Evolutionary conservation across 1,284 basidiomycete species (phyloP), one percentile per base, ranked within the genome.

Genomic region (Coriolopsis trogii): DNA sequence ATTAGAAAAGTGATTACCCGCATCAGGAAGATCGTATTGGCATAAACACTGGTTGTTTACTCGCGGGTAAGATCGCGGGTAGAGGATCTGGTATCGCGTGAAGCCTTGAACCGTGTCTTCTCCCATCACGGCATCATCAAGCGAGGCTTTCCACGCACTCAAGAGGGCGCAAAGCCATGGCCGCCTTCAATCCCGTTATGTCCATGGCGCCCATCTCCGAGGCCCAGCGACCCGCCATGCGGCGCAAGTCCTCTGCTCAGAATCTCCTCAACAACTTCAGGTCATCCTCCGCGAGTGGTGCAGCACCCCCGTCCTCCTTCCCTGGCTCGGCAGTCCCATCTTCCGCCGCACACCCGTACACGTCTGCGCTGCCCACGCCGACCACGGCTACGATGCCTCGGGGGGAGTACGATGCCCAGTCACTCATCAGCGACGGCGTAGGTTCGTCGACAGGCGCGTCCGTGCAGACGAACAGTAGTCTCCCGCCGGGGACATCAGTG

Each of bases 231-330:
- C 87, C 89, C 34, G 61, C 75, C 15, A 87, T 92, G 79, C 85
- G 89, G 58, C 82, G 90, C 59, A 92, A 92, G 72, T 89, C 88
- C 16, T 91, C 89, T 2, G 89, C 89, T 1, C 88, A 90, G 70
- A 91, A 90, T 69, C 75, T 92, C 45, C 78, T 92, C 31, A 82
- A 82, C n/a, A 84, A 85, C 40, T 89, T 90, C 78, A 91, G 88
- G 65, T 58, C 65, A 4, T 52, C 61, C 46, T 51, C 63, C 4
- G 66, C 61, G 56, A 29, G 36, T n/a, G 55, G 49, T 45, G 65
- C 55, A 58, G 71, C 61, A 52, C 67, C 61, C 53, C 63, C 42
- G 26, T 60, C 59, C 6, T 53, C 55, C 28, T 51, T 53, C 23
- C 62, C 60, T 33, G 39, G 57, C 41, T 46, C 41, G 33, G 51